Base-by-base conservation (phyloP, 139 green algal species). In the Mesotaenium endlicherianum region DNA sequence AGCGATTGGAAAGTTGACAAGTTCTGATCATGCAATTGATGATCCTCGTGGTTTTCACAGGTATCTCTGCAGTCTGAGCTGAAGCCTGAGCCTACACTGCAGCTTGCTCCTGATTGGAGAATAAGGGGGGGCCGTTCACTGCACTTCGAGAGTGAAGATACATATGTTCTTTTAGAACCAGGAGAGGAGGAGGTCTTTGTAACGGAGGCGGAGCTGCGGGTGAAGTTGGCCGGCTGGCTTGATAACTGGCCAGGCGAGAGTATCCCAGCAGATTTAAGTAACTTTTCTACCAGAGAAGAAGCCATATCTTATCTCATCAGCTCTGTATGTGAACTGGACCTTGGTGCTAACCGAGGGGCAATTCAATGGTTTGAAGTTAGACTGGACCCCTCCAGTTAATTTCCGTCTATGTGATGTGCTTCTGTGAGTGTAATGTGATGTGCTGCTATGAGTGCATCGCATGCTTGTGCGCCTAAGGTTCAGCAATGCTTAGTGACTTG, bases 61-160 rank as follows among this genome's bases (percentile, higher is more conserved):
- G n/a, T n/a, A n/a, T n/a, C n/a, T n/a, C n/a, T n/a, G n/a, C n/a
- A n/a, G n/a, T n/a, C n/a, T n/a, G n/a, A n/a, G n/a, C n/a, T n/a
- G n/a, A n/a, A n/a, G n/a, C n/a, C n/a, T n/a, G n/a, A n/a, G n/a
- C n/a, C n/a, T n/a, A n/a, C n/a, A n/a, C n/a, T n/a, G n/a, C n/a
- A n/a, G n/a, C n/a, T n/a, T n/a, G n/a, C n/a, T n/a, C n/a, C n/a
- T n/a, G n/a, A n/a, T n/a, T n/a, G n/a, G n/a, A n/a, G n/a, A n/a
- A n/a, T n/a, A n/a, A n/a, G 60, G 6, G 60, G 60, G 5, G 60
- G 60, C 60, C 60, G 60, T n/a, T 72, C 60, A 47, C 36, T 72
- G 8, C 60, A 72, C 43, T 72, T n/a, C 43, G 60, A 72, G 11
- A 72, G 60, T 72, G 60, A 72, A 40, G 60, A 72, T 38, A 72